phyloP scores from a whole-genome alignment of 1,284 basidiomycete species.

The Mycocalia duriaeana region DNA sequence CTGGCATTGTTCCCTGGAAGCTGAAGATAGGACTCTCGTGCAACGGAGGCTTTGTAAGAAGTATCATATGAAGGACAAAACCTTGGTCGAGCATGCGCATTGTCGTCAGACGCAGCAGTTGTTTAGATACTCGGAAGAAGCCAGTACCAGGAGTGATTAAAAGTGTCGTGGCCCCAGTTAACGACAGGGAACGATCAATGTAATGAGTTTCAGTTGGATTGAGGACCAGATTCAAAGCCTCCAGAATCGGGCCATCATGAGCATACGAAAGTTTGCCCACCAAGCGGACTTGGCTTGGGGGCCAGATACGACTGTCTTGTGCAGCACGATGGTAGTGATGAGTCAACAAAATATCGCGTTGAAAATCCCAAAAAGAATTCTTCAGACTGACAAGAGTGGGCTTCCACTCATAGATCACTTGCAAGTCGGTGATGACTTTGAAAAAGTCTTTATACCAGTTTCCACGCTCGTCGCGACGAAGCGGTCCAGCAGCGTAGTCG shows the following conservation, averaged over 20 bases:
- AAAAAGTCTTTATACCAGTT: conserved; percentile 94
- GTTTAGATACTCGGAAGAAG: conserved; percentile 90
- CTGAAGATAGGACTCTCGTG: conserved; percentile 90
- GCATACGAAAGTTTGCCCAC: conserved; percentile 82
- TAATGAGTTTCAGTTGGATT: conserved; percentile 95
- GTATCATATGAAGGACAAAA: conserved; percentile 85
- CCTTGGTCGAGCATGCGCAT: conserved; percentile 96
- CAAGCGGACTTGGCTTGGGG: conserved; percentile 58
- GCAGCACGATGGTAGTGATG: conserved; percentile 76
- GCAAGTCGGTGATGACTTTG: conserved; percentile 91
- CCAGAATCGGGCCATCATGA: conserved; percentile 91
- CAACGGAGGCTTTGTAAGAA: conserved; percentile 87
- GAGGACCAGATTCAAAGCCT: conserved; percentile 89
- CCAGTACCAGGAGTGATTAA: conserved; percentile 93
- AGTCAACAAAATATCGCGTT: conserved; percentile 80
- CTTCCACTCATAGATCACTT: conserved; percentile 85
- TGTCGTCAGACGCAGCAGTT: conserved; percentile 86
- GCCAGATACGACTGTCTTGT: conserved; percentile 34
- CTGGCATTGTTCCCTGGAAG: conserved; percentile 59
- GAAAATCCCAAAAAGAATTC: conserved; percentile 83
- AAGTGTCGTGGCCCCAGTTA: conserved; percentile 86
- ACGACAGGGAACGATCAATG: conserved; percentile 89
- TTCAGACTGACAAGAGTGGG: conserved; percentile 84
- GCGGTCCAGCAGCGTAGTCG: conserved; percentile 70
- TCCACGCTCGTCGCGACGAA: conserved; percentile 68